Conservation (phyloP, 495 filamentous ascomycete species). For the Neurospora intermedia region DNA sequence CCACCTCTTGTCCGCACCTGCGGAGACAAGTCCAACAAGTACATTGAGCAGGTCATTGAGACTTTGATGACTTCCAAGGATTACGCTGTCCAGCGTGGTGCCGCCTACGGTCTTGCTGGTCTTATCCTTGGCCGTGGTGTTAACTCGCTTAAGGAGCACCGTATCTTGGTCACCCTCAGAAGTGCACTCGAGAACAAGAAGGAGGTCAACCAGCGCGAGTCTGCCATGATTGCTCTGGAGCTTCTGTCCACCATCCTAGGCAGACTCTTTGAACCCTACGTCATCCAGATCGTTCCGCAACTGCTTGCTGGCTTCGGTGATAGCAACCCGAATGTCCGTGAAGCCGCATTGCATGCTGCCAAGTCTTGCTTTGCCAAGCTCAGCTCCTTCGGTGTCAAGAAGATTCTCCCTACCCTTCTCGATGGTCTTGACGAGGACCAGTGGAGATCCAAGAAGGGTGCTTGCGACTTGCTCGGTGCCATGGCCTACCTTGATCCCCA, state of each 20-base stretch:
- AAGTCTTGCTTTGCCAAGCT: constrained; percentile 89
- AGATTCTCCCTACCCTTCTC: constrained; percentile 82
- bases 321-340: constrained; percentile 74
- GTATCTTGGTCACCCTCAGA: constrained; percentile 69
- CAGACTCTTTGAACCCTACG: constrained; percentile 86
- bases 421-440: constrained; percentile 90
- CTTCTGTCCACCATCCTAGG: constrained; percentile 77
- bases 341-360: constrained; percentile 82
- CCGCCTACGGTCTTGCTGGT: constrained; percentile 89
- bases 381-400: constrained; percentile 91
- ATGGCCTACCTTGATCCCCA: constrained; percentile 98
- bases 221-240: constrained; percentile 82
- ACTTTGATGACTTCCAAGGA: constrained; percentile 72
- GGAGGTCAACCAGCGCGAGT: constrained; percentile 76
- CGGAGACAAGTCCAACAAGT: constrained; percentile 61
- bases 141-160: constrained; percentile 69
- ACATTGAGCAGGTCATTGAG: constrained; percentile 70
- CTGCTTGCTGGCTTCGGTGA: constrained; percentile 85
- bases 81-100: constrained; percentile 82
- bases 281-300: constrained; percentile 90
- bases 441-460: constrained; percentile 97
- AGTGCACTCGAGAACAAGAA: constrained; percentile 84
- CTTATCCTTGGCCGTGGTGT: constrained; percentile 80
- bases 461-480: constrained; percentile 88
- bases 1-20: constrained; percentile 79